Evolutionary conservation across 257 asterid genomes (phyloP), one percentile per base, ranked within the genome.

Genomic region (Anisodus acutangulus): DNA sequence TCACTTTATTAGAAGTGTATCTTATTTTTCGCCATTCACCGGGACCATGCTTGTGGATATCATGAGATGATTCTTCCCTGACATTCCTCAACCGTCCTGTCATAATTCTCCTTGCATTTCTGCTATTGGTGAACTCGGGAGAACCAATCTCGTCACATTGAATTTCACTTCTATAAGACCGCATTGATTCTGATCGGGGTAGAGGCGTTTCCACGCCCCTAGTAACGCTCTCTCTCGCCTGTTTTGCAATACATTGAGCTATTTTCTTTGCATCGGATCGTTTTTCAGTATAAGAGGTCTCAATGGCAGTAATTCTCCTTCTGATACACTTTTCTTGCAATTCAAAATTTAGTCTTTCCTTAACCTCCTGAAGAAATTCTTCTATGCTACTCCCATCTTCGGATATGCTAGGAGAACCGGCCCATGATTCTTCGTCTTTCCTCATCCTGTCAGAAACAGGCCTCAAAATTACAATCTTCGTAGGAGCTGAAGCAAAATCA

Each of bases 361-460:
- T 97, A 74, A 97, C 98, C 88, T 97, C 98, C 83, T 90, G 92
- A 55, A 97, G 99, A 86, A 97, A 95, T 81, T 93, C 95, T 88
- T 92, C 95, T 70, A 97, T 93, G 54, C 90, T 91, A 87, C 91
- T 94, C 74, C 91, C 84, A 53, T 81, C 98, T 88, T 84, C 95
- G 3, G 97, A 93, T 85, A 88, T 85, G 76, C 97, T 87, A 9
- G 97, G 97, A 64, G 98, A 89, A 90, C 89, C 93, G 82, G 82
- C 89, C 95, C 95, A 91, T 2, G 94, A 91, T 71, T 91, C 93
- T 83, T 91, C 93, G 55, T 19, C 83, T 78, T 87, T 76, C 79
- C 88, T 85, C 57, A 83, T 81, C 83, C 91, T 88, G 74, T 93
- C 95, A 31, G 90, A 92, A 60, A 93, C 96, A 59, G 99, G 98